Evolutionary conservation across 768 basidiomycete genomes (phyloP), one percentile per base, ranked within the genome.

Genomic region (Agaricus blazei): DNA sequence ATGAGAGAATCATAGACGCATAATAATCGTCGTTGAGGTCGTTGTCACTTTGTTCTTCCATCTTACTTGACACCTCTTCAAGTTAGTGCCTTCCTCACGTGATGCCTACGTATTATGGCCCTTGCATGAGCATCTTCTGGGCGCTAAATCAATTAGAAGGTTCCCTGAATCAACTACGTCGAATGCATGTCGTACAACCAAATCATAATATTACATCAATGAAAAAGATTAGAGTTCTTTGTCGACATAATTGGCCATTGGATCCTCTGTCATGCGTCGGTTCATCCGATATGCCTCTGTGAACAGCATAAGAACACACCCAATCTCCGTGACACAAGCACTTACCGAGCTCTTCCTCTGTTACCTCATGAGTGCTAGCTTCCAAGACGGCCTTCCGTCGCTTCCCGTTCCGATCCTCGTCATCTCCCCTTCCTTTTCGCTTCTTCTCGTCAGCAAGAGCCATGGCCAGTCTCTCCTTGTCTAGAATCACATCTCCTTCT

Each of bases 221-320:
- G n/a, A 49, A 23, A 23, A 49, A 31, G 14, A 31, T 49, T 9
- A 49, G 12, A 49, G 48, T 4, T 80, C 83, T 43, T 68, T 60
- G 67, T 93, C 93, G 49, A 91, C 78, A 66, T 94, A 93, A 67
- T 90, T 91, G 40, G 90, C 89, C 93, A 97, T 97, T 3, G 93
- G 93, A 69, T 97, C 93, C 56, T 93, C 90, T 47, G 77, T 74
- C 70, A 85, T 82, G 1, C 82, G 79, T 50, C 82, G 81, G 60
- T 79, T 80, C 81, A 93, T 85, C 56, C 93, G 81, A 69, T 95
- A 97, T n/a, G 89, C 90, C 87, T 97, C 93, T 91, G 75, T 58
- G 61, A 44, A 26, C 26, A 57, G 11, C 52, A 47, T 55, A 48
- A 63, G 48, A 3, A 58, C 58, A 24, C 47, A 54, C 48, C 7